Conservation (phyloP, 2,329 filamentous ascomycete genomes). For the Trichoderma arundinaceum region DNA sequence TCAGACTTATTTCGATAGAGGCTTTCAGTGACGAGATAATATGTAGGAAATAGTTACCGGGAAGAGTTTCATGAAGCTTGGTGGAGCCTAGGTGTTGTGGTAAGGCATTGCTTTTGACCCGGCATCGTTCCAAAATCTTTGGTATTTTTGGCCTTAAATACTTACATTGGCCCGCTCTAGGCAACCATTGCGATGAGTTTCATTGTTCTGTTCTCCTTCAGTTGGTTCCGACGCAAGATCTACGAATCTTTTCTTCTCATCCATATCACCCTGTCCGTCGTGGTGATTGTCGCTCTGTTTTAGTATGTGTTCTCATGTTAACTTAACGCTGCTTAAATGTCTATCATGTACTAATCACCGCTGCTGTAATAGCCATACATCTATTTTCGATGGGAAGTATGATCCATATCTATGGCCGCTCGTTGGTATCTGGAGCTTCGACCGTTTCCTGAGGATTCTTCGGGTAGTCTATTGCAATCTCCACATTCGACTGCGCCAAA, state of each 20-base stretch:
- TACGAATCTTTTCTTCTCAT: conserved; percentile 53
- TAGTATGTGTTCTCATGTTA: conserved; percentile 43
- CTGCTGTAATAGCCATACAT: conserved; percentile 14
- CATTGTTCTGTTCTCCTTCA: conserved; percentile 24
- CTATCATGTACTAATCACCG: not conserved
- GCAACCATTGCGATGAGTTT: conserved; percentile 30
- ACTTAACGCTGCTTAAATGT: not conserved
- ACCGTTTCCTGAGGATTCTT: conserved; percentile 50
- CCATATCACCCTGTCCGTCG: conserved; percentile 52
- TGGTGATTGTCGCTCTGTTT: conserved; percentile 52
- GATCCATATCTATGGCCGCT: conserved; percentile 46
- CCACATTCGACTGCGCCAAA: conserved; percentile 39
- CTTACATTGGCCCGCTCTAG: not conserved
- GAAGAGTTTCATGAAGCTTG: conserved; percentile 4
- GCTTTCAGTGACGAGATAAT: conserved; percentile 10
- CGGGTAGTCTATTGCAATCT: conserved; percentile 42
- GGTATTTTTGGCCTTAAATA: not conserved
- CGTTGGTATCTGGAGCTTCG: conserved; percentile 51
- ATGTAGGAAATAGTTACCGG: not conserved
- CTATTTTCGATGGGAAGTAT: conserved; percentile 33
- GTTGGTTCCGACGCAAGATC: conserved; percentile 35
- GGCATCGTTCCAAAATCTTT: no score
- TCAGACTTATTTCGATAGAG: conserved; percentile 1
- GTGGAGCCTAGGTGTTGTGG: conserved; percentile 27
- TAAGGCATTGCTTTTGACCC: conserved; percentile 1